Evolutionary conservation across 306 rosid species (phyloP).

Genomic region (Luffa acutangula): DNA sequence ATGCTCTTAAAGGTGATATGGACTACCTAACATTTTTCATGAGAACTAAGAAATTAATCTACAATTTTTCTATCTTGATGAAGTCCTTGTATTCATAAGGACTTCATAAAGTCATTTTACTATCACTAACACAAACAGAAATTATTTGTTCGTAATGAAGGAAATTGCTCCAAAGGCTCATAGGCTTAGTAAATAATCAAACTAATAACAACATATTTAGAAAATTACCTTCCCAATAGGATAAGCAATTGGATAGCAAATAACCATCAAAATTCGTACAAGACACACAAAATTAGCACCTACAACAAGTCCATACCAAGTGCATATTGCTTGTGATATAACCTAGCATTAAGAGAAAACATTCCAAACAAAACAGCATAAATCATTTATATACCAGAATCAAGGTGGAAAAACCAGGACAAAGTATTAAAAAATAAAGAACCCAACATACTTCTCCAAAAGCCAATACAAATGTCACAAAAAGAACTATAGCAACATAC

Average conservation of each 20-base stretch:
- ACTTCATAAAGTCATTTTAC: no score
- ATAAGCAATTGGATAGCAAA: constrained; percentile 76
- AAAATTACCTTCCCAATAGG: constrained; percentile 76
- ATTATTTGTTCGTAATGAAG: no score
- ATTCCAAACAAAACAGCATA: background rate
- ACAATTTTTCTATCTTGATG: no score
- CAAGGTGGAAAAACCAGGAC: background rate
- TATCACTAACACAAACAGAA: no score
- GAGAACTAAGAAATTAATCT: no score
- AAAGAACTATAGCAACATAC: constrained; percentile 63
- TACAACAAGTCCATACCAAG: constrained; percentile 82
- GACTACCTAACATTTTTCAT: no score
- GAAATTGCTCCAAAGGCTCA: no score
- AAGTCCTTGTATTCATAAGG: no score
- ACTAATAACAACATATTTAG: constrained; percentile 6
- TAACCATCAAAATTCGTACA: constrained; percentile 66
- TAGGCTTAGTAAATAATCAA: background rate
- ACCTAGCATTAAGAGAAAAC: constrained; percentile 35
- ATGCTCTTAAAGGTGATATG: no score
- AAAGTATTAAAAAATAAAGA: background rate
- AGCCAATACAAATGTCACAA: constrained; percentile 72
- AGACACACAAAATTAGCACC: constrained; percentile 72
- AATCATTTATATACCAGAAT: background rate
- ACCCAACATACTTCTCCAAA: constrained; percentile 61
- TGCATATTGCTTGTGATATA: constrained; percentile 89